A percentile compares a stretch with the other conserved stretches of the same genome.
Evolutionary conservation across 768 basidiomycete species (phyloP).

Genomic region (Russula virescens): DNA sequence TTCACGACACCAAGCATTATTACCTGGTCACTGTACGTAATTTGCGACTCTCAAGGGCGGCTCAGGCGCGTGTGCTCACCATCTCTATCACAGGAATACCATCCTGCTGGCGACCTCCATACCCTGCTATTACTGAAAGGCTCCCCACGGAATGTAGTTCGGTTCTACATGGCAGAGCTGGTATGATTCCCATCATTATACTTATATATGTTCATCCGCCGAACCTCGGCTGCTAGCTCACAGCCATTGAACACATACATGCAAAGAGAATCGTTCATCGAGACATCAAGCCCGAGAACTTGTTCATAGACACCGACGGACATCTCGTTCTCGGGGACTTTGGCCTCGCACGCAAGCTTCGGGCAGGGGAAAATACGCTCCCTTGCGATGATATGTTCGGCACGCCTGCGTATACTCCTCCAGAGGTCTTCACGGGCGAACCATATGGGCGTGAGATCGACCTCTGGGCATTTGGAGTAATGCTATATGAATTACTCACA

Average conservation of each 20-base stretch:
- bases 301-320: constrained; percentile 20
- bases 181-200: not conserved
- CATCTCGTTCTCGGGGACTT: constrained; percentile 21
- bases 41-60: too few species aligned
- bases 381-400: constrained; percentile 16
- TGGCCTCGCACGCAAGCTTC: constrained; percentile 14
- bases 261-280: constrained; percentile 16
- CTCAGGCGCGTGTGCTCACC: not conserved
- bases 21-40: constrained; percentile 14
- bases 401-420: constrained; percentile 20
- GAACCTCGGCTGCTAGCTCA: constrained; percentile 1
- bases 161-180: constrained; percentile 22
- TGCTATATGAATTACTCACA: constrained; percentile 18
- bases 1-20: constrained; percentile 18
- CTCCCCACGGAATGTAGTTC: constrained; percentile 4
- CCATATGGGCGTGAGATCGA: constrained; percentile 19
- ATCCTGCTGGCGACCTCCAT: constrained; percentile 20
- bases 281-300: constrained; percentile 19
- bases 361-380: not conserved
- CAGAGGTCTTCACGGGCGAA: constrained; percentile 12
- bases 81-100: constrained; percentile 10
- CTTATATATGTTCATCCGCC: not conserved
- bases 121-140: constrained; percentile 9
- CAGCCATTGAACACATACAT: constrained; percentile 15
- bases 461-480: constrained; percentile 21